A percentile compares a stretch with the other conserved stretches of the same genome.
Conservation (phyloP, 1,284 basidiomycete genomes). For the Leccinum subrobustum region DNA sequence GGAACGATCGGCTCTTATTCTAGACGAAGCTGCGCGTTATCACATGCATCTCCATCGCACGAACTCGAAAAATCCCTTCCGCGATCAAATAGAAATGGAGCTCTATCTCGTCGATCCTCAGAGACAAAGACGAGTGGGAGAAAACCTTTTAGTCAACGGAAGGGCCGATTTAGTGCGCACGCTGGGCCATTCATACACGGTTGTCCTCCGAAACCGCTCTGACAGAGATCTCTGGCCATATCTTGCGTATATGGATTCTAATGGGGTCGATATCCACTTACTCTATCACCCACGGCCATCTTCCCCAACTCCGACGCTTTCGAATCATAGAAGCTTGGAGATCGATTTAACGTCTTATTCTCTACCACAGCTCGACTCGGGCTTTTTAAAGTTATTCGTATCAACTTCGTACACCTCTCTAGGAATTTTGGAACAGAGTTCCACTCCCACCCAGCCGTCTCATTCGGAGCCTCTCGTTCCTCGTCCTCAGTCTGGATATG, state of each 20-base stretch:
- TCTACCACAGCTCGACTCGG: slow-evolving; percentile 36
- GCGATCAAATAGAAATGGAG: slow-evolving; percentile 37
- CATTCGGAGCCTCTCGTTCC: slow-evolving; percentile 14
- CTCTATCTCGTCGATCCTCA: slow-evolving; percentile 39
- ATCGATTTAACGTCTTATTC: slow-evolving; percentile 38
- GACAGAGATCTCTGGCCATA: slow-evolving; percentile 46
- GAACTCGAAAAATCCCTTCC: slow-evolving; percentile 40
- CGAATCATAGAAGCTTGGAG: slow-evolving; percentile 34
- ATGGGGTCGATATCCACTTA: slow-evolving; percentile 44
- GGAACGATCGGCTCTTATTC: slow-evolving; percentile 35
- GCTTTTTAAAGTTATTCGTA: slow-evolving; percentile 48
- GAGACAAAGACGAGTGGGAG: slow-evolving; percentile 33
- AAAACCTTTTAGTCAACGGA: slow-evolving; percentile 40
- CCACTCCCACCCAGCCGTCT: slow-evolving; percentile 20
- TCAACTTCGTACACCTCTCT: slow-evolving; percentile 45
- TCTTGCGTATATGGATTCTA: slow-evolving; percentile 47
- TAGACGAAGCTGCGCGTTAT: slow-evolving; percentile 45
- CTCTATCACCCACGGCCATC: slow-evolving; percentile 39
- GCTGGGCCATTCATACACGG: slow-evolving; percentile 35
- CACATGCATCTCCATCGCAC: slow-evolving; percentile 45
- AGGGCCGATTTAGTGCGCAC: slow-evolving; percentile 38
- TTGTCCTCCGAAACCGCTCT: slow-evolving; percentile 42
- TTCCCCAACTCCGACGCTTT: slow-evolving; percentile 35
- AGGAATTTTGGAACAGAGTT: slow-evolving; percentile 41
- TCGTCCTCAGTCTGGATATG: slow-evolving; percentile 7